phyloP scores from a whole-genome alignment of 176 grass and related monocot species.

The Eremochloa ophiuroides region DNA sequence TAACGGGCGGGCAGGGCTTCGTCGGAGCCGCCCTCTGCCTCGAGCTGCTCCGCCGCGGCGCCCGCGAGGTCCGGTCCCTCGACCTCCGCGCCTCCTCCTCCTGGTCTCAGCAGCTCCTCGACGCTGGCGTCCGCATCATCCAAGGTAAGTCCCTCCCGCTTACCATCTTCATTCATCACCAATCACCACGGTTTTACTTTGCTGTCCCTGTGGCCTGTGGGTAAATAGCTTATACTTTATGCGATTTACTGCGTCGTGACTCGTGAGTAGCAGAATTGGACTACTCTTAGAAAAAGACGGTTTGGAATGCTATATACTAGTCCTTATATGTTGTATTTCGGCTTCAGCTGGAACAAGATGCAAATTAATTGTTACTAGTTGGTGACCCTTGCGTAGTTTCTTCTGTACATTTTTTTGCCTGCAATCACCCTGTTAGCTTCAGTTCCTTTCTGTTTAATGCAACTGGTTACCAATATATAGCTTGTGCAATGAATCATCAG shows the following conservation, averaged over 20 bases:
- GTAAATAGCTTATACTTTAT: not conserved
- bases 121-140: constrained; percentile 51
- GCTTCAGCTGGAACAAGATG: not conserved
- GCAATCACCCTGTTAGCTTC: not conserved
- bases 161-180: not conserved
- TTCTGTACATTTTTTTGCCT: not conserved
- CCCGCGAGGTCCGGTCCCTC: constrained; percentile 73
- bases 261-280: not conserved
- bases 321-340: not conserved
- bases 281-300: not conserved
- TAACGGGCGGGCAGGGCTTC: constrained; percentile 81
- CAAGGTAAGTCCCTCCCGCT: constrained; percentile 28
- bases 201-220: not conserved
- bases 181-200: not conserved
- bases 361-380: not conserved
- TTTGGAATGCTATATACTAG: not conserved
- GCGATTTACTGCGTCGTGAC: not conserved
- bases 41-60: constrained; percentile 68
- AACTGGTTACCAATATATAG: not conserved
- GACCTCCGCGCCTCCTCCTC: constrained; percentile 54
- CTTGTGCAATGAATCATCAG: not conserved
- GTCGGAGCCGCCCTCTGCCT: constrained; percentile 72
- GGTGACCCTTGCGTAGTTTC: not conserved
- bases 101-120: constrained; percentile 52
- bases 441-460: not conserved